Evolutionary conservation across 257 asterid genomes (phyloP), one percentile per base, ranked within the genome.

Genomic region (Penstemon newberryi): DNA sequence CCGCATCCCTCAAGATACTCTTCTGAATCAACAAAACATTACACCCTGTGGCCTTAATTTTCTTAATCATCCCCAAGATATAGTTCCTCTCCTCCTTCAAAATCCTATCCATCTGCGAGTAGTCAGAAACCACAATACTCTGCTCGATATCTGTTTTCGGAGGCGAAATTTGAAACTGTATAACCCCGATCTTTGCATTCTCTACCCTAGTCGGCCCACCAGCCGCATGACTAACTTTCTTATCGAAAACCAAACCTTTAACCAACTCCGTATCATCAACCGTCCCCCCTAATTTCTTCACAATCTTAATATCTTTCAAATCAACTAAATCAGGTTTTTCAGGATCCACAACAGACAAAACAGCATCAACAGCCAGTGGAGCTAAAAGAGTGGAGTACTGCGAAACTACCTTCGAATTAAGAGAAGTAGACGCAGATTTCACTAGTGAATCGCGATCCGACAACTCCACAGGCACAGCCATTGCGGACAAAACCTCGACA

Each of bases 131-230:
- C 70, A 94, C 96, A 43, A 94, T 91, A 73, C 96, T 89, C 80
- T 94, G 99, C 76, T 94, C 99, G 11, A 94, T 94, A 75, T 94
- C 99, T 1, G 99, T 94, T 70, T 94, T 94, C 0, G 99, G 99
- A 10, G 99, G 99, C 0, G 98, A 91, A 63, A 94, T 91, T 79
- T 91, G 99, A 52, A 94, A 94, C 73, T 94, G 98, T 57, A 91
- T 94, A 38, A 94, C 98, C 9, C 82, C 99, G 57, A 94, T 88
- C 81, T 94, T 94, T 4, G 99, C 97, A 78, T 87, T 87, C 70
- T 94, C 99, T 55, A 86, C 85, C 7, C 97, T 78, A 7, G 99
- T 84, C 8, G 80, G 86, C 49, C 99, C 99, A 2, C 99, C 98
- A 0, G 99, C 83, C 54, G 96, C 91, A 72, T 94, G 99, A 73